Base-by-base conservation (phyloP, 176 grass and related monocot species). In the Triticum turgidum region DNA sequence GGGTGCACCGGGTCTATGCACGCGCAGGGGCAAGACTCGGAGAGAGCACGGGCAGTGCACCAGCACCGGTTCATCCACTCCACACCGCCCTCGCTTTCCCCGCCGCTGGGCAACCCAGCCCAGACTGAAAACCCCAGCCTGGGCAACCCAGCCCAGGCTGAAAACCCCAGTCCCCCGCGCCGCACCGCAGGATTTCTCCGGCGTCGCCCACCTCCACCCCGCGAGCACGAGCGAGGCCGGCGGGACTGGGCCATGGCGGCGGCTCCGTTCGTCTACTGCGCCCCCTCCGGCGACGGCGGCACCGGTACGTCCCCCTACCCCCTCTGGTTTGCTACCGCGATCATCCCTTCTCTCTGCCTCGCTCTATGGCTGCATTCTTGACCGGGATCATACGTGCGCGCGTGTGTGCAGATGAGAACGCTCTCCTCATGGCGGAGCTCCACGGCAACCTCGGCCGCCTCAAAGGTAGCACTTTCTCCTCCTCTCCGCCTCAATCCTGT, bases 401-500 rank as follows among this genome's bases (percentile, higher is more conserved):
- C 3, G 21, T 4, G 21, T 54, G 65, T 35, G 80, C 65, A 82
- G 65, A 27, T 52, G 27, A 22, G 18, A 4, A 14, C 27, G 45
- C 29, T 9, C 65, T 82, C 65, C 17, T 82, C 18, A 82, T 35
- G 65, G 80, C 80, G 29, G 80, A 44, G 9, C 6, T 74, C 22
- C 56, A 84, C 37, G 82, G 82, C 38, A 11, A 84, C 38, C 82
- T 84, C 25, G 37, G 14, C 35, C 52, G 70, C 35, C 24, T 84
- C 38, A 84, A 84, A 84, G 70, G 82, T 84, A 39, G 65, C 54
- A 8, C 54, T 21, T 20, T 58, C 54, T 24, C 29, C 1, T 1
- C 45, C 18, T 3, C 3, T 25, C 11, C 18, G 13, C 14, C 49
- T 17, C 49, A 14, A 52, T 52, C 49, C 81, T 72, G 41, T 42